Evolutionary conservation across 768 basidiomycete species (phyloP), one percentile per base, ranked within the genome.

Genomic region (Lepiota brunneoincarnata): DNA sequence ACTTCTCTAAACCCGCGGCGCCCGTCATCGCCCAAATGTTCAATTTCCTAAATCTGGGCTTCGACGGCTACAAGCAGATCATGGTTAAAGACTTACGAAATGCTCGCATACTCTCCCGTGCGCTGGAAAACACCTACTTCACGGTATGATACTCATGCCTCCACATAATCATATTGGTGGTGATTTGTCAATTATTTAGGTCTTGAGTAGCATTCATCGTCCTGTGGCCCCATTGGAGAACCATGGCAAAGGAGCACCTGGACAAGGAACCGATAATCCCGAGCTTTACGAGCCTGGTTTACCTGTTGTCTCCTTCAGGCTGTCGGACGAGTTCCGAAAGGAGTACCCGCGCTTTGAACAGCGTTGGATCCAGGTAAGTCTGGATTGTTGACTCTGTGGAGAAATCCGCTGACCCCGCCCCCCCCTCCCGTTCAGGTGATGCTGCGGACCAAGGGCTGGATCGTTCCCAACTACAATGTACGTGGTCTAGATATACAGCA

Each of bases 301-400:
- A 1, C 84, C 84, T 6, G 84, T 87, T 21, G 83, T 86, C 37
- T 74, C 82, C 0, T 87, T 86, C 76, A 66, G 71, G 17, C 63
- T 86, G 45, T 77, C 76, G 0, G 80, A 84, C 57, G 72, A 78
- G 45, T 81, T 79, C 63, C 72, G 72, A 59, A 62, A 71, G 51
- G 68, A 80, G 51, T 75, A 82, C 63, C 82, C 82, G 0, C 65
- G 77, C 45, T 71, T 84, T 35, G 68, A 82, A 62, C 83, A 82
- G 61, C 65, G 51, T 11, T 80, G 80, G 77, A 71, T 84, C 45
- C 77, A 77, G 64, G 72, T 71, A 62, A 23, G 12, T 6, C 23
- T 21, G 2, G 5, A 39, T n/a, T 4, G 55, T 53, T 42, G 21
- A 59, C 18, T 49, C 36, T 21, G 56, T 59, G 36, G 59, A 41